These are phyloP conservation scores for Septoria petroselini DNA, from an alignment of 2,329 filamentous ascomycete species.

Conservation along the genomic window DNA sequence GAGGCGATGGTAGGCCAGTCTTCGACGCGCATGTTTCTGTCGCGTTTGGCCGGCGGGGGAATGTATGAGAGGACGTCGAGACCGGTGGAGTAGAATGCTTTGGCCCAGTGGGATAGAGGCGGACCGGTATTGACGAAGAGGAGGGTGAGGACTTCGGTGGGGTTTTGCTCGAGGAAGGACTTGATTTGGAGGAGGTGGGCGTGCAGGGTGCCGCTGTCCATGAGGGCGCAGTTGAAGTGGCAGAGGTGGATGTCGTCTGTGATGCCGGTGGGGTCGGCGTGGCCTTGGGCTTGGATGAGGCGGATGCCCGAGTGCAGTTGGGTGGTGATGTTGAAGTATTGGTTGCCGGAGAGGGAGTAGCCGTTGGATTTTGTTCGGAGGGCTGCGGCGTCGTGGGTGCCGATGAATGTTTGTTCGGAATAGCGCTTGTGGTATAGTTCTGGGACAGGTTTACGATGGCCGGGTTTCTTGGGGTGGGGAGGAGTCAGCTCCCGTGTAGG, in stretches of 20 bases:
- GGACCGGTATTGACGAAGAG: conserved; percentile 42
- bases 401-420: conserved; percentile 59
- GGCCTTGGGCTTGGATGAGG: conserved; percentile 30
- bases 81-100: conserved; percentile 53
- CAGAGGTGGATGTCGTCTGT: conserved; percentile 28
- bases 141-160: conserved; percentile 30
- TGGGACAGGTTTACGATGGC: conserved; percentile 28
- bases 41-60: conserved; percentile 30
- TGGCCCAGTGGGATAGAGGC: conserved; percentile 44
- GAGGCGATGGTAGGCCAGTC: conserved; percentile 46
- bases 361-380: conserved; percentile 44
- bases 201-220: conserved; percentile 30
- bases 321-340: conserved; percentile 47
- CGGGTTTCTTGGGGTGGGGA: conserved; percentile 25
- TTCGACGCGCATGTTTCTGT: conserved; percentile 35
- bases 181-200: conserved; percentile 22
- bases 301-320: conserved; percentile 50
- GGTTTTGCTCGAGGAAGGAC: conserved; percentile 26
- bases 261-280: conserved; percentile 25
- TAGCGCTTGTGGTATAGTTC: conserved; percentile 56
- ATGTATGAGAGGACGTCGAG: conserved; percentile 46
- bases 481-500: conserved; percentile 3
- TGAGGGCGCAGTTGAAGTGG: conserved; percentile 33
- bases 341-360: conserved; percentile 33
- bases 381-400: conserved; percentile 64